Evolutionary conservation across 2,329 filamentous ascomycete genomes (phyloP).

Genomic region (Diaporthe amygdali): DNA sequence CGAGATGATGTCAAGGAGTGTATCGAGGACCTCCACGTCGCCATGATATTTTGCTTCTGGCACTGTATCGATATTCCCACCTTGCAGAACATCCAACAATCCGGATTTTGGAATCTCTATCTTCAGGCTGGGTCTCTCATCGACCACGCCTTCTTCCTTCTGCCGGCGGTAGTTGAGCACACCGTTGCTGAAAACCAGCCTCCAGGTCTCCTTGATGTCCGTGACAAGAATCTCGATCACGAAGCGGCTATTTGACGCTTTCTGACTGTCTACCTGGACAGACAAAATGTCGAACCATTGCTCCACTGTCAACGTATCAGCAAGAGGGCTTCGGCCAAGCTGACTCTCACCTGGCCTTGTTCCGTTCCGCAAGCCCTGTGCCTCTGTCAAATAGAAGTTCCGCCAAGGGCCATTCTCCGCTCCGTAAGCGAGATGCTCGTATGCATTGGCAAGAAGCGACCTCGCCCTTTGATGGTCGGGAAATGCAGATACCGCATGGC

Average conservation of each 20-base stretch:
- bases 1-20: background rate
- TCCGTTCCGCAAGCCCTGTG: constrained; percentile 32
- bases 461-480: constrained; percentile 28
- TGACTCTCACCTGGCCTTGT: background rate
- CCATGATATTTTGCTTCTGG: background rate
- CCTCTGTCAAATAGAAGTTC: constrained; percentile 42
- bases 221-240: background rate
- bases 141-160: background rate
- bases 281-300: constrained; percentile 8
- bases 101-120: background rate
- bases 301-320: background rate
- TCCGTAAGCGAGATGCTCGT: constrained; percentile 40
- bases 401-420: constrained; percentile 46
- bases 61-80: background rate
- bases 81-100: constrained; percentile 5
- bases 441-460: constrained; percentile 36
- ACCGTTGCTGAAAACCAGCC: constrained; percentile 14
- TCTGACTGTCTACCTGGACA: constrained; percentile 5
- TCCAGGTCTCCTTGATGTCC: constrained; percentile 1
- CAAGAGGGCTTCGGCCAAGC: background rate
- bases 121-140: background rate
- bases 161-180: background rate
- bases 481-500: constrained; percentile 39
- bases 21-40: background rate
- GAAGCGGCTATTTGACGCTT: background rate